Conservation (phyloP, 805 yeast species). For the Candida alai region DNA sequence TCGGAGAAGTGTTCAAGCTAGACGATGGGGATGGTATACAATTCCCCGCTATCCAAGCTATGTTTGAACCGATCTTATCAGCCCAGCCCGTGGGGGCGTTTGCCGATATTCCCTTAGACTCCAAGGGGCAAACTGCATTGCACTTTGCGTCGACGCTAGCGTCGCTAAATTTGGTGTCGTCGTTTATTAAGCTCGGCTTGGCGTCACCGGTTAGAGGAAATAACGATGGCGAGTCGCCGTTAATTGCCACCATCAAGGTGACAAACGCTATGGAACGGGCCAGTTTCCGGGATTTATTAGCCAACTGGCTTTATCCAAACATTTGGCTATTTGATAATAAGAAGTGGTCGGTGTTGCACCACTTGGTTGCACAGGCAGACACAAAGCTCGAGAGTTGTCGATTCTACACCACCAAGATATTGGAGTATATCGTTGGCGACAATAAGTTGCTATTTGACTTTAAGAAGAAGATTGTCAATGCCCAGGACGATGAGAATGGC, state of each 20-base stretch:
- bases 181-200: slow-evolving; percentile 31
- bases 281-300: slow-evolving; percentile 67
- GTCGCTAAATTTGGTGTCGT: slow-evolving; percentile 29
- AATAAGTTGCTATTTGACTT: slow-evolving; percentile 18
- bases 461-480: slow-evolving; percentile 24
- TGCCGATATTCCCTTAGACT: slow-evolving; percentile 37
- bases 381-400: slow-evolving; percentile 31
- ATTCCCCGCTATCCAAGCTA: slow-evolving; percentile 19
- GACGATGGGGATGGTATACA: slow-evolving; percentile 21
- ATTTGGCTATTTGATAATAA: slow-evolving; percentile 48
- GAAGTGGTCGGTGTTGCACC: slow-evolving; percentile 81
- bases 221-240: slow-evolving; percentile 34
- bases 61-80: slow-evolving; percentile 21
- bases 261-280: slow-evolving; percentile 79
- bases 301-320: slow-evolving; percentile 61
- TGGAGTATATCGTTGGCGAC: slow-evolving; percentile 27
- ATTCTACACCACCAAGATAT: slow-evolving; percentile 32
- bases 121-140: slow-evolving; percentile 38
- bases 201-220: slow-evolving; percentile 40
- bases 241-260: slow-evolving; percentile 74
- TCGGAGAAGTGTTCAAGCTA: slow-evolving; percentile 33
- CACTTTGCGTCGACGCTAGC: slow-evolving; percentile 43
- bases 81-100: slow-evolving; percentile 10
- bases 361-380: slow-evolving; percentile 53
- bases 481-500: slow-evolving; percentile 34